Evolutionary conservation across 345 rosid species (phyloP).

Genomic region (Physaria fendleri): DNA sequence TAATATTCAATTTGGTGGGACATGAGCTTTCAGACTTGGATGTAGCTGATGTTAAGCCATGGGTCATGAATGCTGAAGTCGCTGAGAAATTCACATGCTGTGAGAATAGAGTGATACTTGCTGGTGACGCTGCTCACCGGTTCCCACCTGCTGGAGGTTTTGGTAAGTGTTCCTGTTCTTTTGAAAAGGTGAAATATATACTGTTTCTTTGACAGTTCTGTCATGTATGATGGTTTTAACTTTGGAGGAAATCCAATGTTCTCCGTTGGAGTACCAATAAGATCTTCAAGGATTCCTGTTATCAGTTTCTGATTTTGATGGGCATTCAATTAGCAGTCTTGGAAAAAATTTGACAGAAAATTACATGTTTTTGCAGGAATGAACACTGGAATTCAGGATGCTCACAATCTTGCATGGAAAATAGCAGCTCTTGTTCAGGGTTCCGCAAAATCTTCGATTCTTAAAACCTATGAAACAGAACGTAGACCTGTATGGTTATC

Average conservation of each 20-base stretch:
- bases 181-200: background rate
- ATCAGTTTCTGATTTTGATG: background rate
- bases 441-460: slow-evolving; percentile 55
- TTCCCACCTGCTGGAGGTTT: slow-evolving; percentile 99
- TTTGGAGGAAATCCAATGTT: background rate
- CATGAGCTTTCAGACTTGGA: slow-evolving; percentile 70
- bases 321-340: background rate
- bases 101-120: slow-evolving; percentile 62
- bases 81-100: slow-evolving; percentile 60
- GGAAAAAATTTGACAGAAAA: background rate
- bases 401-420: slow-evolving; percentile 96
- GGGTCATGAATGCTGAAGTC: slow-evolving; percentile 99
- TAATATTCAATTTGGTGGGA: slow-evolving; percentile 77
- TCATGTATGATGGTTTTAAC: background rate
- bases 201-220: slow-evolving; percentile 3
- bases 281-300: background rate
- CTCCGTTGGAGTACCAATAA: background rate
- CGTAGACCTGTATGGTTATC: slow-evolving; percentile 66
- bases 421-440: slow-evolving; percentile 58
- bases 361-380: slow-evolving; percentile 51
- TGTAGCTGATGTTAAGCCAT: slow-evolving; percentile 82
- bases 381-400: slow-evolving; percentile 99
- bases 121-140: slow-evolving; percentile 95
- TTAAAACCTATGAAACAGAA: slow-evolving; percentile 73
- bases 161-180: slow-evolving; percentile 45